Evolutionary conservation across 129 eudicot species (phyloP).

Genomic region (Gnaphalium uliginosum): DNA sequence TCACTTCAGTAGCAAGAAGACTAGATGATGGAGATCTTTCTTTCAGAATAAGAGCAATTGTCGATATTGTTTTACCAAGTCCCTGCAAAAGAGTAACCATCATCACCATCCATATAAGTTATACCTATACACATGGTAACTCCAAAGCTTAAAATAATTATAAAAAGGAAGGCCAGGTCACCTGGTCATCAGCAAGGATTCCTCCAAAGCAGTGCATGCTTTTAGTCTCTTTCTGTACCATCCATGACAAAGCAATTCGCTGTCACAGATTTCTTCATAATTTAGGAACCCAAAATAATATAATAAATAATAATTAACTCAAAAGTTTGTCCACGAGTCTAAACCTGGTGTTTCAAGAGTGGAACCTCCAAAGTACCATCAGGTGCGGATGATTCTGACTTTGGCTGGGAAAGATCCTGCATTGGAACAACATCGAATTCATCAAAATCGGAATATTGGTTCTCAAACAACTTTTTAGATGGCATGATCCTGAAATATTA

Average conservation of each 20-base stretch:
- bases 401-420: constrained; percentile 93
- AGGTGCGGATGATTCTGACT: constrained; percentile 72
- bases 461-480: constrained; percentile 12
- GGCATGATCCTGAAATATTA: constrained; percentile 4
- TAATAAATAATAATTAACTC: background rate
- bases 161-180: constrained; percentile 22
- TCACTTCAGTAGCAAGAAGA: constrained; percentile 23
- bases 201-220: constrained; percentile 84
- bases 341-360: constrained; percentile 89
- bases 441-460: constrained; percentile 16
- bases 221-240: constrained; percentile 84
- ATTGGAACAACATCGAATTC: constrained; percentile 19
- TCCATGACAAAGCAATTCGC: constrained; percentile 98
- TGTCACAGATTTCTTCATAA: constrained; percentile 36
- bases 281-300: constrained; percentile 14
- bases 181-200: constrained; percentile 99
- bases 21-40: constrained; percentile 77
- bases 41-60: constrained; percentile 86
- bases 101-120: background rate
- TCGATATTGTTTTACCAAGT: constrained; percentile 92
- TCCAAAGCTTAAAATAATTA: background rate
- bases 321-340: constrained; percentile 8
- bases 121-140: background rate
- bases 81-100: constrained; percentile 52
- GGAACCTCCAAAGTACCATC: constrained; percentile 74